Conservation (phyloP, 805 yeast genomes). For the Jamesozyma rosinii region DNA sequence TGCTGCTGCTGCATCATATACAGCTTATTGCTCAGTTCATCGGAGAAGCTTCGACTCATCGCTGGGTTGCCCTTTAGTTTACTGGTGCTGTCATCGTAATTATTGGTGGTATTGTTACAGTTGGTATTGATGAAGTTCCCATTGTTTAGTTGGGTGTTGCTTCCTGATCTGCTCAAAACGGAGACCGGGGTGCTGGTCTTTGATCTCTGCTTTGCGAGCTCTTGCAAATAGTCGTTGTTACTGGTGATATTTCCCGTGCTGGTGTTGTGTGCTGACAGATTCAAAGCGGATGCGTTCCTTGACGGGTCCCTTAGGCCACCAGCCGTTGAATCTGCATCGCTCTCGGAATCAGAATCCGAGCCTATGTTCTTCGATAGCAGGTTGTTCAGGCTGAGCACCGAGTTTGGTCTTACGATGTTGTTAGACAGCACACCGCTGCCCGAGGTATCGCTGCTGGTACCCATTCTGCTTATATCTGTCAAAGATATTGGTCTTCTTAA, state of each 20-base stretch:
- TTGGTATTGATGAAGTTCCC: conserved; percentile 1
- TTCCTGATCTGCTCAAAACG: conserved; percentile 19
- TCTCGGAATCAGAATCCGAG: conserved; percentile 15
- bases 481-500: conserved; percentile 22
- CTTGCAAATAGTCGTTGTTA: conserved; percentile 13
- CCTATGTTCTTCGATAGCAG: conserved; percentile 9
- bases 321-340: conserved; percentile 1
- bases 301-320: conserved; percentile 9
- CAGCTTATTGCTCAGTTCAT: conserved; percentile 16
- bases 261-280: conserved; percentile 5
- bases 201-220: conserved; percentile 22
- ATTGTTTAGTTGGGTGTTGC: conserved; percentile 13
- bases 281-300: conserved; percentile 1
- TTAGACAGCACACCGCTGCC: not conserved
- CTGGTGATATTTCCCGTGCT: conserved; percentile 7
- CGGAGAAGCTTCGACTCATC: conserved; percentile 6
- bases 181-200: conserved; percentile 23
- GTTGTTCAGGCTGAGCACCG: conserved; percentile 19
- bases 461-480: conserved; percentile 13
- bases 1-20: conserved; percentile 15
- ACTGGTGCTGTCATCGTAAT: not conserved
- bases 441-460: not conserved
- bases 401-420: conserved; percentile 17
- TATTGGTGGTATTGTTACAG: not conserved
- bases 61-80: not conserved